Conservation (phyloP, 257 asterid genomes). For the Nicotiana obtusifolia region DNA sequence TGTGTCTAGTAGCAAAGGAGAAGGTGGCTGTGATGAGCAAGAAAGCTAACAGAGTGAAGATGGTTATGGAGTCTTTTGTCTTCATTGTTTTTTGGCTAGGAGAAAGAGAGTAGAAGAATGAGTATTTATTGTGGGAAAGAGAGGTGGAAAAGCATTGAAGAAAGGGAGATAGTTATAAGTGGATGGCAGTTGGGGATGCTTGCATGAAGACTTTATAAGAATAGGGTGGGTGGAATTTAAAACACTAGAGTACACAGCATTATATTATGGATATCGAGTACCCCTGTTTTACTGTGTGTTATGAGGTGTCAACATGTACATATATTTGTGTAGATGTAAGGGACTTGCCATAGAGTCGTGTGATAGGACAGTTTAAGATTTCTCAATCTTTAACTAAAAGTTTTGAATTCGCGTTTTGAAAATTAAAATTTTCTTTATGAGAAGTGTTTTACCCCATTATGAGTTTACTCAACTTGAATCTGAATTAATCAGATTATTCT, state of each 20-base stretch:
- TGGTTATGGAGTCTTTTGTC: slow-evolving; percentile 30
- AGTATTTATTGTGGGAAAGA: slow-evolving; percentile 14
- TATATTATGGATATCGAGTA: background rate
- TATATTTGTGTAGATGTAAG: background rate
- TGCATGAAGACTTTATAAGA: slow-evolving; percentile 8
- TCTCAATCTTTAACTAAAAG: background rate
- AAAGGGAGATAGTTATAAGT: slow-evolving; percentile 16
- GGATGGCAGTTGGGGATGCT: slow-evolving; percentile 47
- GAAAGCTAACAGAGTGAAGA: slow-evolving; percentile 17
- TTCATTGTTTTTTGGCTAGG: background rate
- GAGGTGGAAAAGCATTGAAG: slow-evolving; percentile 23
- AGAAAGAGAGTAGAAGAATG: background rate
- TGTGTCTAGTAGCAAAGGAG: slow-evolving; percentile 27
- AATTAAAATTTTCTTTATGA: background rate
- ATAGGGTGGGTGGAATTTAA: slow-evolving; percentile 7
- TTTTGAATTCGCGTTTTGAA: background rate
- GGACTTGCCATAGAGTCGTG: background rate
- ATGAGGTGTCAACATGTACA: background rate
- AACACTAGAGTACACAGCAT: background rate
- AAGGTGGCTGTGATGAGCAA: slow-evolving; percentile 25
- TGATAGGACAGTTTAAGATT: background rate
- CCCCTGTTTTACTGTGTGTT: background rate
- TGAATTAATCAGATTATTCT: background rate
- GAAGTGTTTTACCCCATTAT: too few relatives aligned
- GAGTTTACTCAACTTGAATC: background rate